Evolutionary conservation across 78 protist species (phyloP), one percentile per base, ranked within the genome.

Genomic region (Tieghemostelium lacteum): DNA sequence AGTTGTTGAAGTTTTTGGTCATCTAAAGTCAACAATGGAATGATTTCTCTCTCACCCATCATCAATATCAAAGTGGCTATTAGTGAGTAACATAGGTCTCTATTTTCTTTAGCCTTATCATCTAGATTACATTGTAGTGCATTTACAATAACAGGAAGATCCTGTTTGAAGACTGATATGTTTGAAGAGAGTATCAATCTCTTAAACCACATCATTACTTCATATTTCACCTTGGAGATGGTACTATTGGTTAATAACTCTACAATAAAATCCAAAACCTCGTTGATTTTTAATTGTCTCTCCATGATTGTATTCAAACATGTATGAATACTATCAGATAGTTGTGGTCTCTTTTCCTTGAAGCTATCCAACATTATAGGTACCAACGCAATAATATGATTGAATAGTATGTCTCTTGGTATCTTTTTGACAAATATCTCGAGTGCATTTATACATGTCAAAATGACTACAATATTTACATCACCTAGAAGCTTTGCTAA

Each of bases 251-350:
- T 45, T 45, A 37, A 64, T 37, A n/a, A 57, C 16, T n/a, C 37
- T 42, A 70, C 17, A 6, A 37, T 73, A 73, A 65, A 69, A 33
- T 69, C 91, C 7, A 83, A 58, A 22, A 83, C 91, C 19, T 83
- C 91, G 33, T 60, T 45, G 31, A 83, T 83, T n/a, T 70, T 66
- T 45, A 83, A 83, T 60, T 67, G 77, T 69, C 52, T 83, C 22
- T 83, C 91, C 91, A 83, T 83, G 1, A 83, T 83, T 17, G 91
- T 83, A 49, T 83, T 83, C 45, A 83, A 45, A 69, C 91, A 83
- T 55, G 91, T 78, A 69, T 83, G 91, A 45, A 83, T 83, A 24
- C 72, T 58, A 60, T 83, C 91, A 45, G 75, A 45, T 31, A 83
- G 72, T 42, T 67, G 67, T 66, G 91, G 91, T 69, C 91, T 66